A percentile compares a stretch with the other conserved stretches of the same genome.
Conservation (phyloP, 768 basidiomycete species). For the Trametes villosa region DNA sequence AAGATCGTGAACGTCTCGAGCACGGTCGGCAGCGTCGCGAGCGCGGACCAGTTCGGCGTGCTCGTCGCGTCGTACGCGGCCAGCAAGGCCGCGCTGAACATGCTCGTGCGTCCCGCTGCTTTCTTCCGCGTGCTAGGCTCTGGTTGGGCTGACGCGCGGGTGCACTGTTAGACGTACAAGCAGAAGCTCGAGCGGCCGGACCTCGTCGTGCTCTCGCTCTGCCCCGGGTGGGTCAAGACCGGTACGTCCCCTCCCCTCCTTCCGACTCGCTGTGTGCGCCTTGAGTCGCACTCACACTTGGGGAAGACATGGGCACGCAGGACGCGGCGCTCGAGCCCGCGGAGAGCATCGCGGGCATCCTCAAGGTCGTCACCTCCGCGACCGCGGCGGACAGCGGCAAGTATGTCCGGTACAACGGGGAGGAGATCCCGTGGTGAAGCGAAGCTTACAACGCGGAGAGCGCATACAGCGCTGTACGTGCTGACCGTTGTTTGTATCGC, state of each 20-base stretch:
- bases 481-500: too few relatives aligned
- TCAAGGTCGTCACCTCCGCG: slow-evolving; percentile 8
- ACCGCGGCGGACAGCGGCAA: slow-evolving; percentile 32
- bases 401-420: slow-evolving; percentile 37
- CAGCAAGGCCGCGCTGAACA: slow-evolving; percentile 35
- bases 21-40: slow-evolving; percentile 36
- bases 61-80: slow-evolving; percentile 38
- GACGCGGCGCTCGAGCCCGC: slow-evolving; percentile 8
- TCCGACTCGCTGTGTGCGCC: too few relatives aligned
- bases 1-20: slow-evolving; percentile 40
- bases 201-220: slow-evolving; percentile 10
- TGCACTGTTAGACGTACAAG: slow-evolving; percentile 20
- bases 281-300: too few relatives aligned
- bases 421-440: slow-evolving; percentile 38
- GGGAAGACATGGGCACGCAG: slow-evolving; percentile 14
- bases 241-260: too few relatives aligned
- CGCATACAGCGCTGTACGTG: too few relatives aligned
- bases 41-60: slow-evolving; percentile 29
- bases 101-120: slow-evolving; percentile 23
- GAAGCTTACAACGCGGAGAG: too few relatives aligned
- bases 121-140: neutral
- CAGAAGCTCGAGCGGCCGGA: slow-evolving; percentile 18
- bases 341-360: slow-evolving; percentile 12
- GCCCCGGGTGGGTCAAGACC: slow-evolving; percentile 25
- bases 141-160: too few relatives aligned